phyloP scores from a whole-genome alignment of 2,329 filamentous ascomycete genomes.

The Didymella pinodella region DNA sequence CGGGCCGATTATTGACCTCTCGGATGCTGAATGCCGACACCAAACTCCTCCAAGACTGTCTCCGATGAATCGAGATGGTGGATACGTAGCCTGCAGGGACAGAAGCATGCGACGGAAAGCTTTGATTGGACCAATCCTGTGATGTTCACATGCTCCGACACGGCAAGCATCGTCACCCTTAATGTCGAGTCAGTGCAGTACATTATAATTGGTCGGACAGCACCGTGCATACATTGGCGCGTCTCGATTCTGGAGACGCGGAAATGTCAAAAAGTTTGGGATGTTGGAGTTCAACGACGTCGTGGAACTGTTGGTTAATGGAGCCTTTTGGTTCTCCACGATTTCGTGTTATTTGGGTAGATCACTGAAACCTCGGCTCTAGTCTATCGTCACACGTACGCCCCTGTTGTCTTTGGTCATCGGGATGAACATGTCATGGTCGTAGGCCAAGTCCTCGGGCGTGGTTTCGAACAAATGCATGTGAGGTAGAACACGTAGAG shows the following conservation, averaged over 20 bases:
- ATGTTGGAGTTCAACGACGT: background rate
- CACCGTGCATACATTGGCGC: background rate
- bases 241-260: background rate
- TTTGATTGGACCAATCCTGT: slow-evolving; percentile 3
- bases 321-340: background rate
- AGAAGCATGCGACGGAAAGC: background rate
- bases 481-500: slow-evolving; percentile 34
- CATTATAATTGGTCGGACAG: background rate
- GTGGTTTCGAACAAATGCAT: slow-evolving; percentile 36
- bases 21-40: slow-evolving; percentile 6
- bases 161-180: background rate
- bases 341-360: background rate
- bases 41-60: slow-evolving; percentile 4
- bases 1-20: slow-evolving; percentile 3
- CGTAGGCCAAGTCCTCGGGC: slow-evolving; percentile 32
- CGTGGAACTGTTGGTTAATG: background rate
- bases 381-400: slow-evolving; percentile 33
- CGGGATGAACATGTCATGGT: slow-evolving; percentile 40
- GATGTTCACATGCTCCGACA: slow-evolving; percentile 1
- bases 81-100: slow-evolving; percentile 4
- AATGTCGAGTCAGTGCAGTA: slow-evolving; percentile 8
- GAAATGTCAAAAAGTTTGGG: background rate
- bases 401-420: slow-evolving; percentile 37
- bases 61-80: slow-evolving; percentile 8
- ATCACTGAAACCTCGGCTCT: background rate